phyloP scores from a whole-genome alignment of 257 asterid genomes.

The Solanum ossicruentum region DNA sequence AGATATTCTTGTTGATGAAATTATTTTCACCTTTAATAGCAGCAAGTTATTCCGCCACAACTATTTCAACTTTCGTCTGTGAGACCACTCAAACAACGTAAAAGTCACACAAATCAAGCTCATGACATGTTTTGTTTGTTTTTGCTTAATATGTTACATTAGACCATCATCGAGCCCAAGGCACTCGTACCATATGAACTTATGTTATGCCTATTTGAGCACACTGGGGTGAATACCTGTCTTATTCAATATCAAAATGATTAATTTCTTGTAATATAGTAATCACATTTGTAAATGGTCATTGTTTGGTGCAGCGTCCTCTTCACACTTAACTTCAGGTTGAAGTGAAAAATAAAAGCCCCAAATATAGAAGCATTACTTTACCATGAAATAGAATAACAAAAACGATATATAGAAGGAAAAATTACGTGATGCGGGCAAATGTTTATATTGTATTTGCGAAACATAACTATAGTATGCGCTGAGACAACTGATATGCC shows the following conservation, averaged over 20 bases:
- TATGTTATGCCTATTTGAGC: not conserved
- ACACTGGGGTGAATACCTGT: not conserved
- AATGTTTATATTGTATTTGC: not conserved
- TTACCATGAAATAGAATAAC: not conserved
- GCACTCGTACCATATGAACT: not conserved
- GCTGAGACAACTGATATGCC: not conserved
- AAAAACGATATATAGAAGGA: not conserved
- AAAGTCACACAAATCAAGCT: not conserved
- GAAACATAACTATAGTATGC: not conserved
- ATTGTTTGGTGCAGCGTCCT: constrained; percentile 1
- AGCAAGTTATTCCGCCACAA: not conserved
- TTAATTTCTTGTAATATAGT: not conserved
- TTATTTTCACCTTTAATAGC: not conserved
- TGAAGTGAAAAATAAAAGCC: not conserved
- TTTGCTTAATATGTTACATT: too few species aligned
- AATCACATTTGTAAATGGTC: not conserved
- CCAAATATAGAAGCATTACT: not conserved
- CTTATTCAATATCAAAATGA: not conserved
- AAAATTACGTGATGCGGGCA: not conserved
- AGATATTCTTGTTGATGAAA: not conserved
- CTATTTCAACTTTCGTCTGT: not conserved
- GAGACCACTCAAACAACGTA: too few species aligned
- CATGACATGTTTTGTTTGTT: not conserved
- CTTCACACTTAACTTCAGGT: not conserved
- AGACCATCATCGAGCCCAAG: not conserved